Percentiles rank a stretch among this genome's conserved stretches.
These are phyloP conservation scores for Beauveria sp. DNA, from an alignment of 2,329 filamentous ascomycete genomes.

Conservation along the genomic window DNA sequence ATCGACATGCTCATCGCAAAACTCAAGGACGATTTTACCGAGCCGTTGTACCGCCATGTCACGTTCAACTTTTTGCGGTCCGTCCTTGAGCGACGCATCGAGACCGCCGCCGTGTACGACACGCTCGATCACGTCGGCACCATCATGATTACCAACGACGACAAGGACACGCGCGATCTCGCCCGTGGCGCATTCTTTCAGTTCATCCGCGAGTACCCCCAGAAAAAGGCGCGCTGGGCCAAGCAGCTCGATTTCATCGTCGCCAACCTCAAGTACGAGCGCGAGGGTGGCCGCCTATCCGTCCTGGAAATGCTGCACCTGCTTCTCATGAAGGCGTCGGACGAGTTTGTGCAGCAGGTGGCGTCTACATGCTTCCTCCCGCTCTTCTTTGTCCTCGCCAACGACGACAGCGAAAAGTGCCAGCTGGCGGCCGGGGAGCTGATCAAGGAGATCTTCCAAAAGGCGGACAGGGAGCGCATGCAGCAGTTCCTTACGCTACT, in stretches of 20 bases:
- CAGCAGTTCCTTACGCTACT: constrained; percentile 65
- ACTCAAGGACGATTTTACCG: constrained; percentile 81
- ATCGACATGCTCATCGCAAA: constrained; percentile 76
- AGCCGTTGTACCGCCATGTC: constrained; percentile 84
- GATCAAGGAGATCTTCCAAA: constrained; percentile 72
- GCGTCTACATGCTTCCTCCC: constrained; percentile 77
- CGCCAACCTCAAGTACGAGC: constrained; percentile 83
- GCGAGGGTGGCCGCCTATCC: constrained; percentile 80
- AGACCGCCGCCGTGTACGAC: constrained; percentile 86
- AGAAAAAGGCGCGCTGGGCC: constrained; percentile 78
- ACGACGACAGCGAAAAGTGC: constrained; percentile 83
- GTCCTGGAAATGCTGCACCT: constrained; percentile 88
- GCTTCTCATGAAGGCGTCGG: constrained; percentile 76
- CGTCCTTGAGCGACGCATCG: constrained; percentile 74
- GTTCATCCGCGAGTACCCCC: constrained; percentile 90
- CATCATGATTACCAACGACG: constrained; percentile 95
- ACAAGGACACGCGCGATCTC: constrained; percentile 77
- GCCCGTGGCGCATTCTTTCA: constrained; percentile 88
- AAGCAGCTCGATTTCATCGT: constrained; percentile 87
- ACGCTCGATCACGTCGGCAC: constrained; percentile 80
- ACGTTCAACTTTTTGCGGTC: constrained; percentile 92
- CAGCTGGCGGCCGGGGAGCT: constrained; percentile 73
- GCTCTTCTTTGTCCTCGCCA: constrained; percentile 74
- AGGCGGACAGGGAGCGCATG: constrained; percentile 64
- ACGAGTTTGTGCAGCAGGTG: constrained; percentile 76